phyloP scores from a whole-genome alignment of 495 filamentous ascomycete species.

The Talaromyces stipitatus region DNA sequence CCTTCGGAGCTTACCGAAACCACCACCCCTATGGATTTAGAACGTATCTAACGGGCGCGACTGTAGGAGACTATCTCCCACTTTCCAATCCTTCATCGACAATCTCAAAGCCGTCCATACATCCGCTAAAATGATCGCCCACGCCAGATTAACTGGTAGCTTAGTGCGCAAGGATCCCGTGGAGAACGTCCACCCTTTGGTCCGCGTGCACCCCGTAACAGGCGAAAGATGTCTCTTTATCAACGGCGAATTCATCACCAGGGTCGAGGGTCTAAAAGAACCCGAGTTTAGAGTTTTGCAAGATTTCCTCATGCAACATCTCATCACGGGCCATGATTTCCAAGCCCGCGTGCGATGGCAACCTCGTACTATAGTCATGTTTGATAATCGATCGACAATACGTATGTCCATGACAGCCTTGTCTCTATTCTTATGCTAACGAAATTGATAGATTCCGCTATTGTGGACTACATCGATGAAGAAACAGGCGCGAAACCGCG shows the following conservation, averaged over 20 bases:
- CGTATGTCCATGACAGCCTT: conserved; percentile 33
- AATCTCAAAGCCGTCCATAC: conserved; percentile 65
- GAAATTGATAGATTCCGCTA: conserved; percentile 37
- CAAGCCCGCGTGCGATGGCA: conserved; percentile 84
- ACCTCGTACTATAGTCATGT: conserved; percentile 75
- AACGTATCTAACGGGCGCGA: not conserved
- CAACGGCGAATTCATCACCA: conserved; percentile 74
- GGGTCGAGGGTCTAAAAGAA: conserved; percentile 65
- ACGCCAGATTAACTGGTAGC: conserved; percentile 51
- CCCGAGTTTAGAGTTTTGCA: conserved; percentile 51
- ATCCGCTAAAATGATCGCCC: conserved; percentile 66
- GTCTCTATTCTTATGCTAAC: not conserved
- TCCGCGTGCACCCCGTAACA: conserved; percentile 68
- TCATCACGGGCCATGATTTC: conserved; percentile 75
- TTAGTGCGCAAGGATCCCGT: conserved; percentile 65
- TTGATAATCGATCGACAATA: conserved; percentile 59
- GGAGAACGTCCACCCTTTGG: conserved; percentile 61
- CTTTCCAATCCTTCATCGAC: conserved; percentile 67
- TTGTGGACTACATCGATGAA: conserved; percentile 46
- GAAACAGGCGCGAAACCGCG: conserved; percentile 36
- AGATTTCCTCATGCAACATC: conserved; percentile 85
- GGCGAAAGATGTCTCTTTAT: conserved; percentile 75
- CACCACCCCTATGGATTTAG: not conserved
- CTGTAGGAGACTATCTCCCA: conserved; percentile 47
- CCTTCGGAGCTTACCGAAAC: not conserved